Evolutionary conservation across 2,329 filamentous ascomycete genomes (phyloP), one percentile per base, ranked within the genome.

Genomic region (Ramularia collo-cygni): DNA sequence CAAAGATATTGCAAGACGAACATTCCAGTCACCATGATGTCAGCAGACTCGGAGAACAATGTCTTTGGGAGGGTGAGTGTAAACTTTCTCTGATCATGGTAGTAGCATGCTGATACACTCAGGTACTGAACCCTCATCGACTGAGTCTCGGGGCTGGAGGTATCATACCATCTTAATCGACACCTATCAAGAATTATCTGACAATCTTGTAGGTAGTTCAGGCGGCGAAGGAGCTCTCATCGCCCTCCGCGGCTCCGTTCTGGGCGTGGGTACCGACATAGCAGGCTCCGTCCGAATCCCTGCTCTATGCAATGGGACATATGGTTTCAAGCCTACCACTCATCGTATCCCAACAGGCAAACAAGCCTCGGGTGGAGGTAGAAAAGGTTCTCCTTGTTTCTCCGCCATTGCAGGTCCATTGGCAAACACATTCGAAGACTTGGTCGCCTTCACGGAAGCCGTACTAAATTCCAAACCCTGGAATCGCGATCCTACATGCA

Each of bases 231-330:
- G 71, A 0, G 76, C 73, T 0, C 58, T 82, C 8, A 51, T 82
- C 14, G 73, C 71, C 4, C 70, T 82, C 64, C 66, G 69, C 18
- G 78, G 78, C 0, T 72, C 66, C 21, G 65, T 76, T 37, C 52
- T 83, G 2, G 80, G 79, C 1, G 67, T 81, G 13, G 77, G 76
- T 0, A 81, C 78, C 0, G 79, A 83, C 58, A 69, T 82, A 32
- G 72, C 68, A 2, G 71, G 72, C 1, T 68, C 63, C 40, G 81
- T 93, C 56, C 78, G 81, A 53, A 92, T 95, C 59, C 90, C 84
- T 62, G 84, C 94, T 40, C 88, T 95, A 53, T 89, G 89, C 64
- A 63, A 64, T 35, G 59, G 58, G 7, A 56, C 57, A 16, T 59
- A 55, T 30, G 58, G 57, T 4, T 55, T 59, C 44, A 46, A 47